phyloP scores from a whole-genome alignment of 371 early-diverging fungal species.

The Blakeslea trispora region DNA sequence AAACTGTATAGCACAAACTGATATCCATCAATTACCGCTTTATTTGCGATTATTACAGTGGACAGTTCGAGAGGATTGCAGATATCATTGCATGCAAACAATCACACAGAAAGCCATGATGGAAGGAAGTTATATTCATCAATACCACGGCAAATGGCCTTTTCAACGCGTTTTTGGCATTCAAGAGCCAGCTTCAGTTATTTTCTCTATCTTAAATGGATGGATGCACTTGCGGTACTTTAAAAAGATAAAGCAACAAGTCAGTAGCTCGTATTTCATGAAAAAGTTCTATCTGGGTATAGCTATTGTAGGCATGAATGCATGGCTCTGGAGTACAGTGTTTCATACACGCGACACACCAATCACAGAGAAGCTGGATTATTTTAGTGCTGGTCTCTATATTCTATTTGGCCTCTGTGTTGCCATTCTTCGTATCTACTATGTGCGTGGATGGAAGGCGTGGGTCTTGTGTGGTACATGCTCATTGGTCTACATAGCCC shows the following conservation, averaged over 20 bases:
- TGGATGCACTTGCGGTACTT: constrained; percentile 68
- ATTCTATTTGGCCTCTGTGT: constrained; percentile 71
- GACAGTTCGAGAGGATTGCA: constrained; percentile 21
- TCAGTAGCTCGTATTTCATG: constrained; percentile 56
- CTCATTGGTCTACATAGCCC: constrained; percentile 51
- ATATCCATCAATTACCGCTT: constrained; percentile 10
- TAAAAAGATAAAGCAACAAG: constrained; percentile 37
- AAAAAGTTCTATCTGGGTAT: constrained; percentile 62
- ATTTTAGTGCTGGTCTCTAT: constrained; percentile 86
- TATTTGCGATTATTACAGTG: constrained; percentile 19
- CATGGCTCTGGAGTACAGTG: constrained; percentile 94
- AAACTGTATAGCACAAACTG: constrained; percentile 14
- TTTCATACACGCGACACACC: constrained; percentile 90
- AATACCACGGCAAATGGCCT: constrained; percentile 69
- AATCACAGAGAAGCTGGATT: constrained; percentile 90
- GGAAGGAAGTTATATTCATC: constrained; percentile 17
- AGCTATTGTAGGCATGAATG: constrained; percentile 66
- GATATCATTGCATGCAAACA: constrained; percentile 30
- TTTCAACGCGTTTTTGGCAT: constrained; percentile 86
- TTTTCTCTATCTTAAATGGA: constrained; percentile 89
- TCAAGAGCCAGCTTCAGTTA: constrained; percentile 93
- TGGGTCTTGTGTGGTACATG: constrained; percentile 33
- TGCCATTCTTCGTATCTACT: constrained; percentile 60
- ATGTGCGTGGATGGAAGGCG: constrained; percentile 30
- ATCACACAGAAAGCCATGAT: constrained; percentile 22